phyloP scores from a whole-genome alignment of 1,284 basidiomycete species.

The Blastosporella zonata region DNA sequence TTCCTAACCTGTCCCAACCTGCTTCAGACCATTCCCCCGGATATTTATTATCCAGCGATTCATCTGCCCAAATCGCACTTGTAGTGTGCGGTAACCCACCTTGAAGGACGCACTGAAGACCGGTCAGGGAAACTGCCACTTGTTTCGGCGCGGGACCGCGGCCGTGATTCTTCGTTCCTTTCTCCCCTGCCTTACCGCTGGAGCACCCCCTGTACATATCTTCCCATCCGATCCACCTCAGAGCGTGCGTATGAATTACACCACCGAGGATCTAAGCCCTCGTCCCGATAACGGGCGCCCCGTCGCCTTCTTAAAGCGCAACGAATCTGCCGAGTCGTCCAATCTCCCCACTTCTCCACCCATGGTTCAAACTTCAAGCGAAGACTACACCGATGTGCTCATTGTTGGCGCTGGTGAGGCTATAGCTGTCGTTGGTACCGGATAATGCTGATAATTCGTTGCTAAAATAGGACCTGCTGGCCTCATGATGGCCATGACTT shows the following conservation, averaged over 20 bases:
- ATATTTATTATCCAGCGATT: slow-evolving; percentile 10
- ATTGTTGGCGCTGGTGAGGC: slow-evolving; percentile 16
- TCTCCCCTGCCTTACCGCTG: slow-evolving; percentile 1
- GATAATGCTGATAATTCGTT: background rate
- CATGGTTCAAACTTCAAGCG: slow-evolving; percentile 16
- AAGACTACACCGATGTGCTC: slow-evolving; percentile 14
- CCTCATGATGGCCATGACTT: slow-evolving; percentile 18
- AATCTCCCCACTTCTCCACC: background rate
- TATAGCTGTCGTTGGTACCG: background rate
- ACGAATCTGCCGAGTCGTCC: background rate
- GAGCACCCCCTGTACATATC: slow-evolving; percentile 3
- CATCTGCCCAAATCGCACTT: background rate
- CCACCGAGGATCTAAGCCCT: slow-evolving; percentile 13
- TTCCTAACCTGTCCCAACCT: background rate
- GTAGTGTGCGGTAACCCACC: slow-evolving; percentile 8
- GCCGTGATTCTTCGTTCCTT: slow-evolving; percentile 2
- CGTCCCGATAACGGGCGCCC: background rate
- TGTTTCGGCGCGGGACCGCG: slow-evolving; percentile 11
- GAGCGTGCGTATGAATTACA: slow-evolving; percentile 5
- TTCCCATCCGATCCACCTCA: slow-evolving; percentile 12
- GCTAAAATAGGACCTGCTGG: slow-evolving; percentile 14
- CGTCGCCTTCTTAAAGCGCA: slow-evolving; percentile 7
- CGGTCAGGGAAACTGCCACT: background rate
- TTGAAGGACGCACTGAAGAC: slow-evolving; percentile 1
- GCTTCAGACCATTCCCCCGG: slow-evolving; percentile 8